Evolutionary conservation across 352 stramenopile genomes (phyloP).

Genomic region (Globisporangium splendens): DNA sequence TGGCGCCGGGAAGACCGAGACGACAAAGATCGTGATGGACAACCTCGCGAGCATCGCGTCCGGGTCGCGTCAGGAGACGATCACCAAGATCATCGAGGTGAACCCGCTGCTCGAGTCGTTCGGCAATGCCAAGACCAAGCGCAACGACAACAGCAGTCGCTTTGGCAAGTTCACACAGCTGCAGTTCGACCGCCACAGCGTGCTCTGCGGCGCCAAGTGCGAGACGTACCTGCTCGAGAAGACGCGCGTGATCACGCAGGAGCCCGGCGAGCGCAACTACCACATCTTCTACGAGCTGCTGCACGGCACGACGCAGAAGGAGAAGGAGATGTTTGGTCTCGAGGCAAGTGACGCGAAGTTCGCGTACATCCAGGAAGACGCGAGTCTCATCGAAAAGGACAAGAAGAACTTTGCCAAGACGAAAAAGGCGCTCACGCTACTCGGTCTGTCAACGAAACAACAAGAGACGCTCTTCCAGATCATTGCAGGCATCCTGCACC

Average conservation of each 20-base stretch:
- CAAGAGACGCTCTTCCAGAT: slow-evolving; percentile 66
- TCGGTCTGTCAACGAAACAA: slow-evolving; percentile 50
- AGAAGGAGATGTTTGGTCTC: slow-evolving; percentile 42
- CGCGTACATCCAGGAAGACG: slow-evolving; percentile 47
- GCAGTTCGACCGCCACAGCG: slow-evolving; percentile 80
- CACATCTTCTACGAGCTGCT: slow-evolving; percentile 96
- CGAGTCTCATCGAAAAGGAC: slow-evolving; percentile 36
- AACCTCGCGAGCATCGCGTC: slow-evolving; percentile 75
- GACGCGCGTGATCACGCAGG: slow-evolving; percentile 91
- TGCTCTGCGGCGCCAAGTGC: slow-evolving; percentile 87
- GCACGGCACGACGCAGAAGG: slow-evolving; percentile 34
- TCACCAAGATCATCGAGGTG: slow-evolving; percentile 92
- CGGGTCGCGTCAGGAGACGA: slow-evolving; percentile 44
- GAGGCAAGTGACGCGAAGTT: slow-evolving; percentile 28
- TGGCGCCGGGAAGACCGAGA: slow-evolving; percentile 93
- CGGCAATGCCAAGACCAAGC: slow-evolving; percentile 96
- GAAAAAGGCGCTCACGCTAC: slow-evolving; percentile 47
- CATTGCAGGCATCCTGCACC: slow-evolving; percentile 72
- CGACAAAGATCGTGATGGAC: slow-evolving; percentile 90
- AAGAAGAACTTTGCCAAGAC: slow-evolving; percentile 59
- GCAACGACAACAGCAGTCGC: slow-evolving; percentile 95
- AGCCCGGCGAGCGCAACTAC: slow-evolving; percentile 91
- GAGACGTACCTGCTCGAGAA: slow-evolving; percentile 97
- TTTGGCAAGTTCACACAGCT: slow-evolving; percentile 98
- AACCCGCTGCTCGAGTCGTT: slow-evolving; percentile 98